A percentile compares a stretch with the other conserved stretches of the same genome.
phyloP scores from a whole-genome alignment of 2,329 filamentous ascomycete genomes.

The Neofusicoccum sp. region DNA sequence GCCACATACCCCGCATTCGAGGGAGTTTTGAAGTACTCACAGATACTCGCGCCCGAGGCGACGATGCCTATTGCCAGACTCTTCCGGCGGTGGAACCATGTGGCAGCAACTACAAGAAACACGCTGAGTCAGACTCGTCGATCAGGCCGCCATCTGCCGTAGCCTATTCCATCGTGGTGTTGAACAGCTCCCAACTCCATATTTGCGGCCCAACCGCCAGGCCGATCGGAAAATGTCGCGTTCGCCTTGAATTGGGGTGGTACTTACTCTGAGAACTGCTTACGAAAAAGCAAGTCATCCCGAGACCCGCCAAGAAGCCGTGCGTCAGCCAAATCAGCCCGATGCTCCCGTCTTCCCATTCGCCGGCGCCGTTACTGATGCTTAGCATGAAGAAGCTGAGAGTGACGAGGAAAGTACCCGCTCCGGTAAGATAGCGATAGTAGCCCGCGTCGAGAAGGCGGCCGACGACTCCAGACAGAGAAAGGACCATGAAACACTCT shows the following conservation, averaged over 20 bases:
- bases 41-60: constrained; percentile 49
- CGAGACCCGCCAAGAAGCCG: constrained; percentile 47
- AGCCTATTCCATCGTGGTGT: not conserved
- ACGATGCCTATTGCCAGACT: constrained; percentile 51
- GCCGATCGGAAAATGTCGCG: not conserved
- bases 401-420: constrained; percentile 43
- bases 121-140: constrained; percentile 6
- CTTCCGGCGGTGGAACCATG: constrained; percentile 50
- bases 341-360: constrained; percentile 39
- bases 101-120: constrained; percentile 42
- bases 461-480: constrained; percentile 47
- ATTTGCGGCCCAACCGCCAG: not conserved
- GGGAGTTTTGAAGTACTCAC: constrained; percentile 21
- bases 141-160: constrained; percentile 2
- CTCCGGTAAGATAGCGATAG: constrained; percentile 38
- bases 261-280: constrained; percentile 49
- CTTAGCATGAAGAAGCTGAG: constrained; percentile 48
- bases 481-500: constrained; percentile 47
- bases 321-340: constrained; percentile 47
- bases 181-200: not conserved
- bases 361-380: constrained; percentile 39
- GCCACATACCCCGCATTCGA: not conserved
- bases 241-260: not conserved
- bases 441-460: constrained; percentile 50
- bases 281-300: constrained; percentile 55